Conservation (phyloP, 1,139 yeast species). For the Pichia sp. region DNA sequence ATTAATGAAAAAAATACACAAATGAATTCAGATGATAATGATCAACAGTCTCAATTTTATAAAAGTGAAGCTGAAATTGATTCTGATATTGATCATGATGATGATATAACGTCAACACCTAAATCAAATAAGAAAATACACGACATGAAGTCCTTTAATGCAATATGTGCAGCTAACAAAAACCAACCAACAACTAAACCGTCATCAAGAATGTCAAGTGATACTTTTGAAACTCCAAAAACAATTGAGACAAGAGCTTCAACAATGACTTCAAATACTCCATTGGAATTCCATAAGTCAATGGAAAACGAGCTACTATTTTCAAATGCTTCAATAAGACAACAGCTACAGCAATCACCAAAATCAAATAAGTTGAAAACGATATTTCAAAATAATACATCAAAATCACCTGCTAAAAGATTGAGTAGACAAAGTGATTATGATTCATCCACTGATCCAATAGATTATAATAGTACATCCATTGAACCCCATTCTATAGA, state of each 20-base stretch:
- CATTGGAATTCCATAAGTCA: neutral
- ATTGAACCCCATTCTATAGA: neutral
- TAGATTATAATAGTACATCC: neutral
- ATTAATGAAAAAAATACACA: neutral
- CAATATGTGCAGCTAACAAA: neutral
- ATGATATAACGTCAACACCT: neutral
- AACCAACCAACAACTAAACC: neutral
- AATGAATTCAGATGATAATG: neutral
- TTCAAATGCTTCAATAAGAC: constrained; percentile 1
- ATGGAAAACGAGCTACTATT: neutral
- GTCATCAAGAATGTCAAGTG: constrained; percentile 11
- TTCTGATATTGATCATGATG: neutral
- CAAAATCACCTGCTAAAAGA: constrained; percentile 4
- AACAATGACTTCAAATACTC: constrained; percentile 10
- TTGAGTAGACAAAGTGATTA: constrained; percentile 9
- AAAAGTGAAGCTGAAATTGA: neutral
- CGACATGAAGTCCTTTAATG: neutral
- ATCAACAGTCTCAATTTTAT: neutral
- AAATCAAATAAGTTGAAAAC: neutral
- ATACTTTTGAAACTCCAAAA: constrained; percentile 13
- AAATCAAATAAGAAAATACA: neutral
- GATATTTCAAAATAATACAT: neutral
- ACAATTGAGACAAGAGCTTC: constrained; percentile 14
- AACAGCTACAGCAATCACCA: neutral
- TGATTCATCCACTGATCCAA: constrained; percentile 8